Percentiles rank a stretch among this genome's conserved stretches.
These are phyloP conservation scores for Pythium biforme DNA, from an alignment of 352 stramenopile genomes.

Conservation along the genomic window DNA sequence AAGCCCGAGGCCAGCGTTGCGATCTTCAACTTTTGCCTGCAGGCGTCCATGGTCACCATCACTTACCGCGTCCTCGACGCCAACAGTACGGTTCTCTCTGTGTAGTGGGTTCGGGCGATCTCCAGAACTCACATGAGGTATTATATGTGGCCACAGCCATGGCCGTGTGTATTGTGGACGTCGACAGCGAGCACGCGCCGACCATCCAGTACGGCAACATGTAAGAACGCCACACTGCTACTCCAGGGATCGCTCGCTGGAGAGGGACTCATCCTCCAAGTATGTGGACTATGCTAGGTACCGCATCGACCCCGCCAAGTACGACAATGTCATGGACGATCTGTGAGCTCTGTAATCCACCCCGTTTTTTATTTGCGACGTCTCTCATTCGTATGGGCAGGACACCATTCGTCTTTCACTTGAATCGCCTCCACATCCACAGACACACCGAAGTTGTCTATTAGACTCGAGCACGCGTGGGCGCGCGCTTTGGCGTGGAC, in stretches of 20 bases:
- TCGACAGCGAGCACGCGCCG: slow-evolving; percentile 79
- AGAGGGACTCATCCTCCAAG: background rate
- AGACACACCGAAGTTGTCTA: slow-evolving; percentile 16
- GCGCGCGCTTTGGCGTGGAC: slow-evolving; percentile 21
- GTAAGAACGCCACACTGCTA: slow-evolving; percentile 33
- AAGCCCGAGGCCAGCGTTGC: slow-evolving; percentile 76
- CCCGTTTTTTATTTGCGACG: slow-evolving; percentile 2
- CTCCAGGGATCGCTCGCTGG: no score
- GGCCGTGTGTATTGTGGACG: slow-evolving; percentile 81
- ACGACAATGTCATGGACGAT: slow-evolving; percentile 37
- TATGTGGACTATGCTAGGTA: slow-evolving; percentile 49
- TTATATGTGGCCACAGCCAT: slow-evolving; percentile 43
- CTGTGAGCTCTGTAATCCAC: slow-evolving; percentile 8
- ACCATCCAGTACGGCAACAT: slow-evolving; percentile 86
- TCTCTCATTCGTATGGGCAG: slow-evolving; percentile 16
- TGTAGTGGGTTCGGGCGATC: background rate
- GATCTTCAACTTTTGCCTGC: slow-evolving; percentile 82
- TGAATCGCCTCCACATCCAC: background rate
- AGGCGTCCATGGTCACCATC: slow-evolving; percentile 85
- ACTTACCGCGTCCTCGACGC: slow-evolving; percentile 77
- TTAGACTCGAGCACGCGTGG: slow-evolving; percentile 4
- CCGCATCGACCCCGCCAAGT: slow-evolving; percentile 72
- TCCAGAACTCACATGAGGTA: background rate
- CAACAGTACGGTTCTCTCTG: slow-evolving; percentile 49
- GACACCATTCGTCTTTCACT: slow-evolving; percentile 16